Evolutionary conservation across 2,329 filamentous ascomycete genomes (phyloP), one percentile per base, ranked within the genome.

Genomic region (Beauveria rudraprayagi): DNA sequence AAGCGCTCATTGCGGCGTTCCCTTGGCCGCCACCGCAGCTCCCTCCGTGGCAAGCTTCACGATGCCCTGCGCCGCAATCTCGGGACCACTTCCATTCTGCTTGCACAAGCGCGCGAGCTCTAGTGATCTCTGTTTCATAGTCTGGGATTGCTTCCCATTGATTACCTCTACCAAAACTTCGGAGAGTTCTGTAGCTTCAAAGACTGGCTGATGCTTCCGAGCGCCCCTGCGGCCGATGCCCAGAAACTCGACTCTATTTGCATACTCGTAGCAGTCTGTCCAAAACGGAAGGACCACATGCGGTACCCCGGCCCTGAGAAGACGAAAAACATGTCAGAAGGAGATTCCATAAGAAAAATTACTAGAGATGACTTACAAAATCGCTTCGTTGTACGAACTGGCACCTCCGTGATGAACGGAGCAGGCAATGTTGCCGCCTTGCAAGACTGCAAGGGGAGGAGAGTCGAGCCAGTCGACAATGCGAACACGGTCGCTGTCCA

Each of bases 211-310:
- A 0, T 61, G 50, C 8, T 37, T 63, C 7, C 55, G 66, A 55
- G 61, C 70, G 0, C 67, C 71, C 50, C 65, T 70, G 4, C 67
- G 65, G 3, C 78, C 78, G 24, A 81, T 71, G 0, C 75, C 76
- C 0, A 80, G 69, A 63, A 71, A 67, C 66, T 80, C 78, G 9
- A 72, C 75, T 0, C 78, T 71, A 53, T 72, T 70, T 5, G 76
- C 78, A 60, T 75, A 80, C 54, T 80, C 78, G 63, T 78, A 80
- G 28, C 72, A 76, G 63, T 80, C 78, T 1, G 74, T 68, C 78
- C 78, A 80, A 3, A 70, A 64, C 0, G 78, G 77, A 0, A 81
- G 67, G 3, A 79, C 63, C 4, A 80, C 68, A 43, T 80, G 78
- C 1, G 78, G 78, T 16, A 79, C 67, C 0, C 77, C 78, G 14